Conservation (phyloP, 129 eudicot genomes). For the Centaurea solstitialis region DNA sequence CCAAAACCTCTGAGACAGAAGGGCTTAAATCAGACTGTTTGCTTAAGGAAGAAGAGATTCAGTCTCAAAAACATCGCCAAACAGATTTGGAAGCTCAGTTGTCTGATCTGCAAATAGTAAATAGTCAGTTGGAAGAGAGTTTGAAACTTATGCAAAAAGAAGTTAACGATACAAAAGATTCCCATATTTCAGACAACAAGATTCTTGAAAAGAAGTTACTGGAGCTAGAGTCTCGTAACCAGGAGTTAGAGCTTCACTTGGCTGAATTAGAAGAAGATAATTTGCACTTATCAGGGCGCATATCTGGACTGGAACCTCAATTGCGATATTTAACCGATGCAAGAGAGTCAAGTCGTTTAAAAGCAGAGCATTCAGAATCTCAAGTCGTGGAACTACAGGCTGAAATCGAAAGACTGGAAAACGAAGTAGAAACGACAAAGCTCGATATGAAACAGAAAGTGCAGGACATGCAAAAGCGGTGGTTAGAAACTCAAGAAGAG, state of each 20-base stretch:
- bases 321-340: slow-evolving; percentile 60
- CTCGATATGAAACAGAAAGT: slow-evolving; percentile 50
- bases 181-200: slow-evolving; percentile 35
- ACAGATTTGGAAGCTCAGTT: slow-evolving; percentile 42
- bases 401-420: slow-evolving; percentile 50
- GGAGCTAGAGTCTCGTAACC: slow-evolving; percentile 51
- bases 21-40: slow-evolving; percentile 37
- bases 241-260: slow-evolving; percentile 49
- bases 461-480: slow-evolving; percentile 57
- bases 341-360: slow-evolving; percentile 53
- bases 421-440: slow-evolving; percentile 47
- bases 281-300: slow-evolving; percentile 53
- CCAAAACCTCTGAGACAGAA: slow-evolving; percentile 37
- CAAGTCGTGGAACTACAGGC: slow-evolving; percentile 33
- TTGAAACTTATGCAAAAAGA: slow-evolving; percentile 43
- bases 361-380: slow-evolving; percentile 53
- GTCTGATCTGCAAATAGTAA: slow-evolving; percentile 40
- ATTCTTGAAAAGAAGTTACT: slow-evolving; percentile 39
- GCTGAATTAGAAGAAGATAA: slow-evolving; percentile 62
- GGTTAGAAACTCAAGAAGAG: slow-evolving; percentile 74
- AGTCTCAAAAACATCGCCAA: slow-evolving; percentile 24
- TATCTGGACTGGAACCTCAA: slow-evolving; percentile 74
- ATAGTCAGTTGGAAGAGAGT: slow-evolving; percentile 38
- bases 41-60: slow-evolving; percentile 51
- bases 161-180: slow-evolving; percentile 29